Conservation (phyloP, 108 stramenopile genomes). For the Discostella pseudostelligera region DNA sequence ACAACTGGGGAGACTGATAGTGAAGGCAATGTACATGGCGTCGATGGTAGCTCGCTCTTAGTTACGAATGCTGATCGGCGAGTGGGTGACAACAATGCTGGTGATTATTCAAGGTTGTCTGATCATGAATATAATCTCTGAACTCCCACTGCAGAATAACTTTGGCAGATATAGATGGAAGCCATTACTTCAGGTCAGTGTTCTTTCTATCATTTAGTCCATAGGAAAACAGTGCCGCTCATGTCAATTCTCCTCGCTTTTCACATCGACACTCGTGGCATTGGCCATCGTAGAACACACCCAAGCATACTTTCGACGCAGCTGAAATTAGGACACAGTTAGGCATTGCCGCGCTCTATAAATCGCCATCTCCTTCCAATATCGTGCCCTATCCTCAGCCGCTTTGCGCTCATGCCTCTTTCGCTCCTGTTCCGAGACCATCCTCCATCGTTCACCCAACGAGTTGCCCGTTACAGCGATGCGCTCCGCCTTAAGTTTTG, state of each 20-base stretch:
- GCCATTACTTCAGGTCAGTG: too few species aligned
- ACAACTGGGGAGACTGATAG: conserved; percentile 46
- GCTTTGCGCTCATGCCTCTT: not conserved
- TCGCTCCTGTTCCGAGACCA: not conserved
- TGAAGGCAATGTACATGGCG: conserved; percentile 77
- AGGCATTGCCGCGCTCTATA: conserved; percentile 1
- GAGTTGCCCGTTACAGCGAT: not conserved
- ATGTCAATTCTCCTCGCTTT: too few species aligned
- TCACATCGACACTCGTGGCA: too few species aligned
- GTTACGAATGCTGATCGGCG: conserved; percentile 59
- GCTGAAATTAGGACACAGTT: too few species aligned
- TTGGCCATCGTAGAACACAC: too few species aligned
- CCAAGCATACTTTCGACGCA: too few species aligned
- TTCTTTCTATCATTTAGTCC: too few species aligned
- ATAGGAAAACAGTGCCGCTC: too few species aligned
- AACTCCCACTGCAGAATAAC: too few species aligned
- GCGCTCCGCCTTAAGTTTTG: not conserved
- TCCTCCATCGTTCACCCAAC: not conserved
- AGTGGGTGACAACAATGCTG: conserved; percentile 25
- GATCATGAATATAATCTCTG: conserved; percentile 32
- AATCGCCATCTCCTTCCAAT: conserved; percentile 4
- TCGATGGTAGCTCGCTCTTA: conserved; percentile 66
- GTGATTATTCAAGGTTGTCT: conserved; percentile 23
- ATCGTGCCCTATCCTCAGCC: conserved; percentile 8
- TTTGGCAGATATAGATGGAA: too few species aligned